Evolutionary conservation across 228 moss, liverwort and hornwort species (phyloP).

Genomic region (Sphagnum fallax): DNA sequence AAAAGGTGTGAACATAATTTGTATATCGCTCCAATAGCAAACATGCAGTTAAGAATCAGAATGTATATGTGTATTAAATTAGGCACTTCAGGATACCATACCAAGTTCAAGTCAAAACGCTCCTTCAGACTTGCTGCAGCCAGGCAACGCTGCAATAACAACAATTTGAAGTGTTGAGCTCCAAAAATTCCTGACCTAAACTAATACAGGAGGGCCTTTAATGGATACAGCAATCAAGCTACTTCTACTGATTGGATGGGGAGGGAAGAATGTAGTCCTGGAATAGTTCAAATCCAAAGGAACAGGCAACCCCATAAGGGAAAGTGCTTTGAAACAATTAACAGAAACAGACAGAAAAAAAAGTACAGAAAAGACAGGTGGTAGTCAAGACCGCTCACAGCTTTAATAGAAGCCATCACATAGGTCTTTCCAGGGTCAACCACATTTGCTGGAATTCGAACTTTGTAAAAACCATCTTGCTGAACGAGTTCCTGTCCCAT

Average conservation of each 20-base stretch:
- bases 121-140: conserved; percentile 53
- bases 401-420: conserved; percentile 73
- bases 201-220: not conserved
- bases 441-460: conserved; percentile 73
- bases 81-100: conserved; percentile 4
- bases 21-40: too few relatives aligned
- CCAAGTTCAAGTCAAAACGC: conserved; percentile 53
- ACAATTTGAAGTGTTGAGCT: not conserved
- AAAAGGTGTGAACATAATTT: too few relatives aligned
- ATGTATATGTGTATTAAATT: too few relatives aligned
- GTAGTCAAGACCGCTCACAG: conserved; percentile 41
- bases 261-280: too few relatives aligned
- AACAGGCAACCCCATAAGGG: too few relatives aligned
- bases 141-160: conserved; percentile 42
- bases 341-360: not conserved
- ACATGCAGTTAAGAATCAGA: not conserved
- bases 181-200: not conserved
- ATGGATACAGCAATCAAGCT: not conserved
- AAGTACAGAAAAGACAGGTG: not conserved
- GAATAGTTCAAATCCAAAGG: too few relatives aligned
- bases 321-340: too few relatives aligned
- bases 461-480: conserved; percentile 68
- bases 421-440: conserved; percentile 41
- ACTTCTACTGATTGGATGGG: not conserved
- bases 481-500: conserved; percentile 61